A percentile compares a stretch with the other conserved stretches of the same genome.
phyloP scores from a whole-genome alignment of 2,329 filamentous ascomycete species.

The Dactylellina sp. region DNA sequence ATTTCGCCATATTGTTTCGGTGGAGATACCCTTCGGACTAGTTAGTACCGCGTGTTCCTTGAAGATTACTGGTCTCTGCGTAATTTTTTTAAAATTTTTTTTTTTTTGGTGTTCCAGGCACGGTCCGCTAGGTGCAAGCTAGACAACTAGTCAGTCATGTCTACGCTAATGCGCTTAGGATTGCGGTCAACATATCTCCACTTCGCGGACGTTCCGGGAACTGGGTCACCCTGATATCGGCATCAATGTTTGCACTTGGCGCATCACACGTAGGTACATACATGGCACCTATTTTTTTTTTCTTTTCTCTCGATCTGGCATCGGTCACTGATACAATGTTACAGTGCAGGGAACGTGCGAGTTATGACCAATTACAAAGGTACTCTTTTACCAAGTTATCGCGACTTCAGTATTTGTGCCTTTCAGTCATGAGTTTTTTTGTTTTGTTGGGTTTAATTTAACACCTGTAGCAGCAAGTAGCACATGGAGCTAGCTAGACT shows the following conservation, averaged over 20 bases:
- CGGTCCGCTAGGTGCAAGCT: constrained; percentile 35
- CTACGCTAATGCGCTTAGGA: constrained; percentile 5
- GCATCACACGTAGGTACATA: not conserved
- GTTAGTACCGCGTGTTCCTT: constrained; percentile 14
- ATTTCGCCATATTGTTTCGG: constrained; percentile 56
- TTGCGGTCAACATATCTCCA: constrained; percentile 35
- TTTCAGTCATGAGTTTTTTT: no score
- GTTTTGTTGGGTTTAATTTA: no score
- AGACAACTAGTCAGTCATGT: no score
- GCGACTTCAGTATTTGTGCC: no score
- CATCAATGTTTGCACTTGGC: constrained; percentile 28
- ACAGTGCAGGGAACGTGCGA: constrained; percentile 11
- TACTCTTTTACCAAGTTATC: no score
- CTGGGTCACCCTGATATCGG: constrained; percentile 35
- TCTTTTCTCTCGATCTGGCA: no score
- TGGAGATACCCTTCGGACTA: not conserved
- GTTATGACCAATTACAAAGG: not conserved
- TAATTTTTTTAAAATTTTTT: no score
- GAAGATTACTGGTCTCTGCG: constrained; percentile 17
- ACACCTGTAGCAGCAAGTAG: no score
- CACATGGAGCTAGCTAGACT: no score
- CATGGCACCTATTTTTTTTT: constrained; percentile 5
- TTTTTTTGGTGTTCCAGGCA: constrained; percentile 34
- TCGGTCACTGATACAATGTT: constrained; percentile 17
- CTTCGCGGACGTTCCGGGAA: constrained; percentile 43